Evolutionary conservation across 2,329 filamentous ascomycete species (phyloP).

Genomic region (Clarireedia paspali): DNA sequence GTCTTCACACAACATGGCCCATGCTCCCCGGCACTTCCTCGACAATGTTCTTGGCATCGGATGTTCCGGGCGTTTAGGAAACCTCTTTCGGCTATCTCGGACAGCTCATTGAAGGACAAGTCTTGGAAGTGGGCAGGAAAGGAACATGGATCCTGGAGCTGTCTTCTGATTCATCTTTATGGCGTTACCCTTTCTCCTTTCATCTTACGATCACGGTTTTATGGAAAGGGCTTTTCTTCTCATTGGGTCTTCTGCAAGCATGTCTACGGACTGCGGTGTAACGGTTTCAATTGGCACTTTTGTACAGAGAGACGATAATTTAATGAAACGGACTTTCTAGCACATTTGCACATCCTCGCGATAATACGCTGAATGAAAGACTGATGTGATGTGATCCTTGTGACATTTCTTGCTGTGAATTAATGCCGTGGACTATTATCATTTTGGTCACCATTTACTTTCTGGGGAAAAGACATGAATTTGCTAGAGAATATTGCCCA

Average conservation of each 20-base stretch:
- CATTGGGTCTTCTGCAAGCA: slow-evolving; percentile 13
- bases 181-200: not conserved
- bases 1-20: not conserved
- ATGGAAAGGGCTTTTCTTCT: slow-evolving; percentile 3
- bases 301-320: slow-evolving; percentile 8
- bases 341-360: not conserved
- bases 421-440: no score
- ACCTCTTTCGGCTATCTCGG: no score
- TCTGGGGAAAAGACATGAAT: no score
- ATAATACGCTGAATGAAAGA: not conserved
- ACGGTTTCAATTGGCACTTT: slow-evolving; percentile 2
- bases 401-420: no score
- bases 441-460: no score
- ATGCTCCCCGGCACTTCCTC: not conserved
- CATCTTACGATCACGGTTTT: not conserved
- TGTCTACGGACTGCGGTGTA: slow-evolving; percentile 19
- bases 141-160: not conserved
- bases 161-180: not conserved
- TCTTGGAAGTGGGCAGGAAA: not conserved
- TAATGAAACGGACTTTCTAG: slow-evolving; percentile 8
- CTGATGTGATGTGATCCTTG: not conserved
- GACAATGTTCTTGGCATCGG: slow-evolving; percentile 2
- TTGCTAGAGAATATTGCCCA: not conserved
- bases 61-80: not conserved
- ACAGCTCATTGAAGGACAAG: no score